These are phyloP conservation scores for Haberlea rhodopensis DNA, from an alignment of 257 asterid species.

Conservation along the genomic window DNA sequence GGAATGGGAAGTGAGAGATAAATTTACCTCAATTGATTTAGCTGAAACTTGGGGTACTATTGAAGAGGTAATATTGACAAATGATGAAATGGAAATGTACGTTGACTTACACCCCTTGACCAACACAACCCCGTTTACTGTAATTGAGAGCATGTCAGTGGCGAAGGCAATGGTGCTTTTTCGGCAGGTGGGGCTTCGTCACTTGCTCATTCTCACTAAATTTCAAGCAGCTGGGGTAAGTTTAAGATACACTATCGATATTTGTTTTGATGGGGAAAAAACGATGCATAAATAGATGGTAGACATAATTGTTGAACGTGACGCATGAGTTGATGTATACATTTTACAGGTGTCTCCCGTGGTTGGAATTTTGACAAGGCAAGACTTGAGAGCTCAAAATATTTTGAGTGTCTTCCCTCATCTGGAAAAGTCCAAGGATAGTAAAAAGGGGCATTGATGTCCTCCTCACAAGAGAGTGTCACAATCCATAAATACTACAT, in stretches of 20 bases:
- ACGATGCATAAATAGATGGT: conserved; percentile 9
- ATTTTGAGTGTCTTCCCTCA: conserved; percentile 71
- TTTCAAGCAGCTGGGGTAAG: conserved; percentile 78
- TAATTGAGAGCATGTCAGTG: conserved; percentile 71
- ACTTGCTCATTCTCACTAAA: conserved; percentile 79
- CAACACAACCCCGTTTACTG: conserved; percentile 71
- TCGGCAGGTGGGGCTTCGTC: conserved; percentile 82
- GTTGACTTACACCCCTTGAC: conserved; percentile 76
- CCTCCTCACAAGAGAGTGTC: conserved; percentile 21
- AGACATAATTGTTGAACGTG: conserved; percentile 26
- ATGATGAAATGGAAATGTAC: conserved; percentile 77
- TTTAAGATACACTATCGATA: conserved; percentile 2
- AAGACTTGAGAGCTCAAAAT: conserved; percentile 83
- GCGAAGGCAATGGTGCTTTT: conserved; percentile 90
- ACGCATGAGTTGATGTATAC: conserved; percentile 12
- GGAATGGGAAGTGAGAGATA: conserved; percentile 80
- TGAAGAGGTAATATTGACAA: conserved; percentile 56
- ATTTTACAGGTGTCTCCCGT: conserved; percentile 60
- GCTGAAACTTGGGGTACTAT: conserved; percentile 71
- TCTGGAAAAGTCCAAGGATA: conserved; percentile 50
- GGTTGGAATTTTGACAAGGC: conserved; percentile 89
- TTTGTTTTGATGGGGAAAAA: too few species aligned
- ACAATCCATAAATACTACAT: conserved; percentile 26
- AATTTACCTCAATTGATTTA: conserved; percentile 64
- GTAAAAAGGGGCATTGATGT: conserved; percentile 47